These are phyloP conservation scores for Colletotrichum sp. DNA, from an alignment of 2,329 filamentous ascomycete genomes.

Conservation along the genomic window DNA sequence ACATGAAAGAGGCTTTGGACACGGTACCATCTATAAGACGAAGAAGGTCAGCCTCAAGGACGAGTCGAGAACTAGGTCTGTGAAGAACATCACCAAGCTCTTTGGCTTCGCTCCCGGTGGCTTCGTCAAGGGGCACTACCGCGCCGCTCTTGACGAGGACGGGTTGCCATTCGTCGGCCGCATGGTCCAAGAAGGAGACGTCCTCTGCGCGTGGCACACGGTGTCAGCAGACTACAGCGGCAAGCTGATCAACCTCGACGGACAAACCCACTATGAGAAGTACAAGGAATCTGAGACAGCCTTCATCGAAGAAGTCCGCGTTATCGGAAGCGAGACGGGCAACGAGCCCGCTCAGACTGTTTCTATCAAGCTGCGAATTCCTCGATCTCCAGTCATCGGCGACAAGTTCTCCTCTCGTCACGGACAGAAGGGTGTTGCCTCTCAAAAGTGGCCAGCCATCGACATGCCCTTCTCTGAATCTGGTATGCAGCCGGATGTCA, in stretches of 20 bases:
- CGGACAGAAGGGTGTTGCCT: constrained; percentile 96
- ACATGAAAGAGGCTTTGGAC: constrained; percentile 92
- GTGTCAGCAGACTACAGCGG: constrained; percentile 82
- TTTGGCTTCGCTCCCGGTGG: constrained; percentile 90
- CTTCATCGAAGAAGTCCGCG: constrained; percentile 90
- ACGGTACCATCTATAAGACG: constrained; percentile 97
- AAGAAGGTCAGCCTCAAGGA: constrained; percentile 90
- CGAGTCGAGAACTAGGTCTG: constrained; percentile 70
- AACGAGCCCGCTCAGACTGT: constrained; percentile 85
- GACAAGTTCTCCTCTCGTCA: constrained; percentile 99
- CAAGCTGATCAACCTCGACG: constrained; percentile 84
- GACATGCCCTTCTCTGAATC: constrained; percentile 98
- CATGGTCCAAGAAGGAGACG: constrained; percentile 78
- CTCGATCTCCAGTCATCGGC: constrained; percentile 89
- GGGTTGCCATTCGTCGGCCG: constrained; percentile 84
- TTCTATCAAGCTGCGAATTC: constrained; percentile 91
- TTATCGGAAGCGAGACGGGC: constrained; percentile 86
- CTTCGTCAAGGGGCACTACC: constrained; percentile 72
- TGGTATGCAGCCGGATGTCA: constrained; percentile 95
- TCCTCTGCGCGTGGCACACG: constrained; percentile 88
- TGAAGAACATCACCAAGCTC: constrained; percentile 75
- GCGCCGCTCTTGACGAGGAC: constrained; percentile 81
- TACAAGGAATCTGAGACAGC: constrained; percentile 92
- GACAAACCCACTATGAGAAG: constrained; percentile 84
- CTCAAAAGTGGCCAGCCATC: constrained; percentile 90